Base-by-base conservation (phyloP, 2,329 filamentous ascomycete species). In the Orbilia quercus region DNA sequence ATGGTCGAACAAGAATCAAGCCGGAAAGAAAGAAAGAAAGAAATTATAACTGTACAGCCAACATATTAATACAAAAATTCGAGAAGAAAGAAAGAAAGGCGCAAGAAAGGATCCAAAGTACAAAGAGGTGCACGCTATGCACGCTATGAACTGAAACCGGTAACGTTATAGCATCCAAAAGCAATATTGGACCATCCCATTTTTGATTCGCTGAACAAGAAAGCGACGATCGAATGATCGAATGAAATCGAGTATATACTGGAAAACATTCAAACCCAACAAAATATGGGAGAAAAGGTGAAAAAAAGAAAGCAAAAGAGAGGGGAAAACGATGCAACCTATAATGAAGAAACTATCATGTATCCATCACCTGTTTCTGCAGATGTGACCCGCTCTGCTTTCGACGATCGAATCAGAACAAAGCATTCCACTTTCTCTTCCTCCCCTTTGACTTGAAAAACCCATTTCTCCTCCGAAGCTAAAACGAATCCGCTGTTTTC, bases 291-390 rank as follows among this genome's bases (percentile, higher is more conserved):
- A 28, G 36, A 9, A 18, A 12, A 58, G 18, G 16, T 7, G 31
- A 42, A 48, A 14, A 22, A 36, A 38, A 36, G 14, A 11, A 25
- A 23, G 22, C 16, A 50, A 25, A 22, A 7, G 22, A 58, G 23
- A 9, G 23, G 1, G 51, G 31, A 23, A 50, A 23, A 7, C n/a
- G 18, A 11, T 42, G 45, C 45, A 67, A 58, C 59, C 60, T 72
- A 72, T 72, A 72, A 60, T 54, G 67, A 65, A 34, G 65, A 70
- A 16, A 72, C 67, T 64, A 72, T 65, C 67, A 72, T 64, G 59
- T 72, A 72, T 5, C 67, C 67, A 54, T 72, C 59, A 20, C 67
- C 67, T 31, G 67, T 60, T 34, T 72, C 67, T 58, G 60, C 60
- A 57, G 67, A 59, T 44, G 60, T 51, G 59, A 72, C 53, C 53